A percentile compares a stretch with the other conserved stretches of the same genome.
These are phyloP conservation scores for Lichtheimia corymbifera DNA, from an alignment of 371 early-diverging fungal species.

Conservation along the genomic window DNA sequence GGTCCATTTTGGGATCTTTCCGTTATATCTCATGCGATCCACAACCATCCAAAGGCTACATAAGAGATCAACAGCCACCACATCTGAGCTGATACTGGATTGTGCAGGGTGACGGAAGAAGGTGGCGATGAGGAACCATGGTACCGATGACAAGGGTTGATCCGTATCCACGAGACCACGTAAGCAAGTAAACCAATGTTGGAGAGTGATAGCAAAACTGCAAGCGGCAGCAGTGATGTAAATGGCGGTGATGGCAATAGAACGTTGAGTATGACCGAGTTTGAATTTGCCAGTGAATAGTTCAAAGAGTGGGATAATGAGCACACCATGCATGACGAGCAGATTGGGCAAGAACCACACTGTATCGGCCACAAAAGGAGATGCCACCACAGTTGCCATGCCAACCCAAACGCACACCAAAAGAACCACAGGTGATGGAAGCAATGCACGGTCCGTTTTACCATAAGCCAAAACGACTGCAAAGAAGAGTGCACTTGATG, in stretches of 20 bases:
- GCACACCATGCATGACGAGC: slow-evolving; percentile 35
- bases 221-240: slow-evolving; percentile 35
- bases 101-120: slow-evolving; percentile 45
- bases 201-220: slow-evolving; percentile 27
- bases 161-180: neutral
- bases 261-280: neutral
- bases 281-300: neutral
- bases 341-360: slow-evolving; percentile 31
- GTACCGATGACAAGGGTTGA: too few relatives aligned
- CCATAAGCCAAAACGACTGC: slow-evolving; percentile 25
- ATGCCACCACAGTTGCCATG: slow-evolving; percentile 25
- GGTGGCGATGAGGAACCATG: slow-evolving; percentile 6
- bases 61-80: slow-evolving; percentile 29
- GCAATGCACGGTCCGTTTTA: neutral
- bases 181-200: slow-evolving; percentile 25
- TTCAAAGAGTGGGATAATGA: slow-evolving; percentile 27
- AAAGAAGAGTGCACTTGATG: slow-evolving; percentile 36
- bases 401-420: slow-evolving; percentile 18
- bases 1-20: slow-evolving; percentile 5
- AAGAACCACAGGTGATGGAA: slow-evolving; percentile 8
- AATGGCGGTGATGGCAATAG: slow-evolving; percentile 10
- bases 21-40: slow-evolving; percentile 5
- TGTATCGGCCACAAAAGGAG: slow-evolving; percentile 26
- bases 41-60: slow-evolving; percentile 34
- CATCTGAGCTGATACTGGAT: slow-evolving; percentile 42